Percentiles rank a stretch among this genome's conserved stretches.
Conservation (phyloP, 495 filamentous ascomycete genomes). For the Talaromyces adpressus region DNA sequence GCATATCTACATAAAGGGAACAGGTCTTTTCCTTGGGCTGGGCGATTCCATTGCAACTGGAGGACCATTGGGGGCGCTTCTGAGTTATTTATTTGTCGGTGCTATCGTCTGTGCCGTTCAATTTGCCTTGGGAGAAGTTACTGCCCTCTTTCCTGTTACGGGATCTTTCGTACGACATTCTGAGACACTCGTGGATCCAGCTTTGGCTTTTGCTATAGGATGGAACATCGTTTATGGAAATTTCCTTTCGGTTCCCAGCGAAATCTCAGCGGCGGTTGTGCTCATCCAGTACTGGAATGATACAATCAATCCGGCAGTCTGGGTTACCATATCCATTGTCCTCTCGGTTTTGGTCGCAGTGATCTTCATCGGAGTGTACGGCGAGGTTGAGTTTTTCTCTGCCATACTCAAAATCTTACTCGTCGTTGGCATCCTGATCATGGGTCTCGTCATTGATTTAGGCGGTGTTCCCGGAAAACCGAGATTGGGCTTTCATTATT, state of each 20-base stretch:
- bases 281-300: constrained; percentile 54
- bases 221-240: constrained; percentile 44
- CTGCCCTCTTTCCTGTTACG: constrained; percentile 34
- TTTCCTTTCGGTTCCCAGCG: constrained; percentile 58
- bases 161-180: constrained; percentile 47
- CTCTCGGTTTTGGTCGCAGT: constrained; percentile 51
- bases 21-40: constrained; percentile 56
- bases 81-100: constrained; percentile 39
- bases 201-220: constrained; percentile 55
- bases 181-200: constrained; percentile 43
- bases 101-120: constrained; percentile 34
- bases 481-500: constrained; percentile 39
- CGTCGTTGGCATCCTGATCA: constrained; percentile 44
- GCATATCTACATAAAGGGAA: constrained; percentile 29
- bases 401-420: constrained; percentile 41
- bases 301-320: constrained; percentile 43
- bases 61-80: constrained; percentile 54
- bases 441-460: constrained; percentile 41
- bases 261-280: constrained; percentile 55
- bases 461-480: constrained; percentile 29
- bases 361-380: constrained; percentile 41
- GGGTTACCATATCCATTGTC: constrained; percentile 49
- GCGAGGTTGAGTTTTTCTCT: constrained; percentile 37
- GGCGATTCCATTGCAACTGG: constrained; percentile 50
- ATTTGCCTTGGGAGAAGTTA: constrained; percentile 35